Base-by-base conservation (phyloP, 768 basidiomycete genomes). In the Russula virescens region DNA sequence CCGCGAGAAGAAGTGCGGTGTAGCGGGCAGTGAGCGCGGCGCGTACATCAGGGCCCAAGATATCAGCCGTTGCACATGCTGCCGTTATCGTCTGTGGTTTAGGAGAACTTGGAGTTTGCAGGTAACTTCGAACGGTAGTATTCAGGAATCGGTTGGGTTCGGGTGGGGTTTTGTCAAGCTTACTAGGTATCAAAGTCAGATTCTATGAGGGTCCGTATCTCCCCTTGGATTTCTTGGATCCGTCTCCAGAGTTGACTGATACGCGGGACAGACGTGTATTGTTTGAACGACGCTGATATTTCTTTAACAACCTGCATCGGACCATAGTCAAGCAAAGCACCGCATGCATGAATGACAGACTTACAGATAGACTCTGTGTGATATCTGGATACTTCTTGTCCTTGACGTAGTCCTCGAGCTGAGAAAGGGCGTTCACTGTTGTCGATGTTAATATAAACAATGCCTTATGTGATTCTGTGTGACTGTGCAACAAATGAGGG, bases 161-260 rank as follows among this genome's bases (percentile, higher is more conserved):
- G 38, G 23, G 6, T 38, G 58, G n/a, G 58, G 21, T 18, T 25
- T 31, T 25, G 31, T n/a, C 16, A 64, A n/a, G 77, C 92, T 60
- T 73, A 94, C 94, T 94, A 94, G 35, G 83, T 79, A 71, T 98
- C 94, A 72, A 98, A 97, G 73, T 99, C 97, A 9, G 80, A 80
- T 62, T 96, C 93, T 26, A 98, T 82, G 66, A 88, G 84, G 6
- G 79, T 81, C 61, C 89, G 83, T n/a, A 97, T 76, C 52, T 85
- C 82, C n/a, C 85, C 87, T 73, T 98, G 91, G 19, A 90, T 76
- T 62, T 91, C 87, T 69, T 91, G 87, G 19, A 94, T 85, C 2
- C 86, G 84, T 66, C 83, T 85, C 81, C 86, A 91, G 14, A 95
- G 76, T 56, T 87, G 85, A 23, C 85, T 80, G 42, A 98, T 88